phyloP scores from a whole-genome alignment of 1,139 yeast species.

The Saccharomyces hybrid region DNA sequence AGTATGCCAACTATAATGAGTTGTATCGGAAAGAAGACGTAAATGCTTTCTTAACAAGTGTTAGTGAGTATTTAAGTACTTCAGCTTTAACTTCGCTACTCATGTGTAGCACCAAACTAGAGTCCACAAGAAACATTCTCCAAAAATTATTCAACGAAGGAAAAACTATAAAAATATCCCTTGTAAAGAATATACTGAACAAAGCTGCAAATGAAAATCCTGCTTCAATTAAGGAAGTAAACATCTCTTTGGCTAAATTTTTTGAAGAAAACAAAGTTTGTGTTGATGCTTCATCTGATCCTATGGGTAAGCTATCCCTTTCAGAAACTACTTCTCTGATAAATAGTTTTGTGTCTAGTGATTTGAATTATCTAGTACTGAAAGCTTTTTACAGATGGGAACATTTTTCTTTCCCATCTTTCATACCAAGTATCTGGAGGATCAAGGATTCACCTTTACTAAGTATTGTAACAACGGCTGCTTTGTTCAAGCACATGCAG shows the following conservation, averaged over 20 bases:
- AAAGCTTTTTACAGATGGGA: slow-evolving; percentile 7
- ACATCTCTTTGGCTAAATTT: background rate
- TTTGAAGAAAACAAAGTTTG: background rate
- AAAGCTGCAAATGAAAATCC: background rate
- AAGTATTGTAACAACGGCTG: background rate
- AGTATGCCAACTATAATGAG: background rate
- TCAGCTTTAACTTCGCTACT: background rate
- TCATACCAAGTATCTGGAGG: slow-evolving; percentile 3
- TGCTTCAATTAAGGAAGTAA: background rate
- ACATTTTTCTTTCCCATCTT: slow-evolving; percentile 1
- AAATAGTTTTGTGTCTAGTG: background rate
- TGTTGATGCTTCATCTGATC: slow-evolving; percentile 2
- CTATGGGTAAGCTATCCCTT: slow-evolving; percentile 1
- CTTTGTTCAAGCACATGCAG: background rate
- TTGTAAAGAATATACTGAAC: background rate
- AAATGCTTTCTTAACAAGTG: background rate
- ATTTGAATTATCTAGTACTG: slow-evolving; percentile 1
- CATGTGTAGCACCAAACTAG: background rate
- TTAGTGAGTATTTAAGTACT: background rate
- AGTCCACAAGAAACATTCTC: background rate
- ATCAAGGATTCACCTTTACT: slow-evolving; percentile 1
- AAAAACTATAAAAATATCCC: background rate
- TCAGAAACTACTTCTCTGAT: slow-evolving; percentile 1
- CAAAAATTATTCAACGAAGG: background rate
- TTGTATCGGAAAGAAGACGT: background rate